Evolutionary conservation across 2,329 filamentous ascomycete species (phyloP).

Genomic region (Herpotrichia juniperi): DNA sequence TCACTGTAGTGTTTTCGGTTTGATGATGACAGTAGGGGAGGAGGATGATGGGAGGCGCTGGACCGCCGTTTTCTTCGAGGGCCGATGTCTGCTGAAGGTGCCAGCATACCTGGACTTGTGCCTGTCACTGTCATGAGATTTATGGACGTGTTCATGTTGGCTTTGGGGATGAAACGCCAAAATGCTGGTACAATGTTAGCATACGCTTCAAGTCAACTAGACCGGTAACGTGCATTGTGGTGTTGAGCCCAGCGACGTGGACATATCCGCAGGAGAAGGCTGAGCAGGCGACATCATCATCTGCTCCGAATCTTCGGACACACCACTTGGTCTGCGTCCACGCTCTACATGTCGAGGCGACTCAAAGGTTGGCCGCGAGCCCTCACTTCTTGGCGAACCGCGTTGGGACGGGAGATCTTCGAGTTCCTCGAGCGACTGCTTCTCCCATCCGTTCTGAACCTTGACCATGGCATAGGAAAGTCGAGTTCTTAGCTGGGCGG

Average conservation of each 20-base stretch:
- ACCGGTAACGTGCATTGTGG: slow-evolving; percentile 26
- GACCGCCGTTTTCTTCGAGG: slow-evolving; percentile 43
- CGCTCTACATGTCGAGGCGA: slow-evolving; percentile 35
- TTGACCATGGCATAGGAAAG: slow-evolving; percentile 94
- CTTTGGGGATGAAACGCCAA: slow-evolving; percentile 33
- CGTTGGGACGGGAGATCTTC: slow-evolving; percentile 75
- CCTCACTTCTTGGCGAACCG: slow-evolving; percentile 61
- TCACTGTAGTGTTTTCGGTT: slow-evolving; percentile 43
- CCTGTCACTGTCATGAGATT: slow-evolving; percentile 36
- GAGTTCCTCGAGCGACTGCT: slow-evolving; percentile 76
- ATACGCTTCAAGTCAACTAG: neutral
- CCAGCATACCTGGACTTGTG: slow-evolving; percentile 32
- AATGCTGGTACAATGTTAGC: slow-evolving; percentile 25
- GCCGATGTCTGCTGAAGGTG: slow-evolving; percentile 40
- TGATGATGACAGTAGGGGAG: slow-evolving; percentile 31
- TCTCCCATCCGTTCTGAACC: slow-evolving; percentile 85
- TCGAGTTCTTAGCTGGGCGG: slow-evolving; percentile 79
- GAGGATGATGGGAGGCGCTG: slow-evolving; percentile 38
- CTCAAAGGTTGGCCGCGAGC: slow-evolving; percentile 31
- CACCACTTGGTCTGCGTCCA: slow-evolving; percentile 40
- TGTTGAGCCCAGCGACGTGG: slow-evolving; percentile 27
- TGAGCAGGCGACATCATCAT: slow-evolving; percentile 40
- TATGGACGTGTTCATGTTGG: slow-evolving; percentile 32
- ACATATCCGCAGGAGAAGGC: slow-evolving; percentile 29
- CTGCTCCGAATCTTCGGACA: slow-evolving; percentile 44